A percentile compares a stretch with the other conserved stretches of the same genome.
Conservation (phyloP, 805 yeast species). For the Pichia nakasei region DNA sequence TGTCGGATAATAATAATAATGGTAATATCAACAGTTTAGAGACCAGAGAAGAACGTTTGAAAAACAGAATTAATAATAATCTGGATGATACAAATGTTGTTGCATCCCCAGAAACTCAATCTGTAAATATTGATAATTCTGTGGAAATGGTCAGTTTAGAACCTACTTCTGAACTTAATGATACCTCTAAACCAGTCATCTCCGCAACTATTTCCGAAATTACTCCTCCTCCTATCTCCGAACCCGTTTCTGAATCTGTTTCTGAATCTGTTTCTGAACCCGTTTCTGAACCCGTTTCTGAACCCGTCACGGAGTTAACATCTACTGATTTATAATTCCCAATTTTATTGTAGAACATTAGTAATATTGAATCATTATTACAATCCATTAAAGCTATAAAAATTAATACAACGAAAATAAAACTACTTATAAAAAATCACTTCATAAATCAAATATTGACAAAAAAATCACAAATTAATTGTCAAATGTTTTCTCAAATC, state of each 20-base stretch:
- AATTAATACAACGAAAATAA: too few relatives aligned
- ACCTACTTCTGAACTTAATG: too few relatives aligned
- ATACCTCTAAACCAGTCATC: neutral
- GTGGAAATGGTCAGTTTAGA: too few relatives aligned
- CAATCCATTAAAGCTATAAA: too few relatives aligned
- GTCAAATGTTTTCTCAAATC: slow-evolving; percentile 4
- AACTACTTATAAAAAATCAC: too few relatives aligned
- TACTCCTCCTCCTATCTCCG: neutral
- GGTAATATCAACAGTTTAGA: slow-evolving; percentile 10
- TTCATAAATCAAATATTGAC: neutral
- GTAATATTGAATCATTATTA: too few relatives aligned
- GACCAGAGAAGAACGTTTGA: slow-evolving; percentile 28
- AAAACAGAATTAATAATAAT: slow-evolving; percentile 10
- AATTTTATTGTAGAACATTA: too few relatives aligned
- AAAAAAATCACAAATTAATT: neutral
- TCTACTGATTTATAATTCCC: too few relatives aligned
- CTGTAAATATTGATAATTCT: neutral
- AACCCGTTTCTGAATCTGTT: neutral
- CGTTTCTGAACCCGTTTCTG: too few relatives aligned
- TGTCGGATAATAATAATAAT: slow-evolving; percentile 3
- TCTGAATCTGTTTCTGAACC: neutral
- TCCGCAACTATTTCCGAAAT: neutral
- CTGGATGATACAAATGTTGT: neutral
- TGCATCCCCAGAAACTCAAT: neutral
- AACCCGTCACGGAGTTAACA: too few relatives aligned